phyloP scores from a whole-genome alignment of 192 early-diverging fungal species.

The Rhizoclosmatium globosum region DNA sequence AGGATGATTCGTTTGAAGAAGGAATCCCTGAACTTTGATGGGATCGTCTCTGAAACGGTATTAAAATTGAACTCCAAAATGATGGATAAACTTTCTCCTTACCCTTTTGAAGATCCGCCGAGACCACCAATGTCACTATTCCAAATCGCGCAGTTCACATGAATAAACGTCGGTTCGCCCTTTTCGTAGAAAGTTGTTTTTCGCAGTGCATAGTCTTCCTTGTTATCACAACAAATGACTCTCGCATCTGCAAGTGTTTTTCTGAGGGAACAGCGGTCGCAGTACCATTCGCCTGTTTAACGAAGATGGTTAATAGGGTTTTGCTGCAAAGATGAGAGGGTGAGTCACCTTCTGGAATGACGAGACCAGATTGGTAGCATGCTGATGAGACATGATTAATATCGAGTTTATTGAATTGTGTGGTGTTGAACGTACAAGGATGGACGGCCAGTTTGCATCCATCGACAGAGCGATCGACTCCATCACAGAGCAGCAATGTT shows the following conservation, averaged over 20 bases:
- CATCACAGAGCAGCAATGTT: constrained; percentile 24
- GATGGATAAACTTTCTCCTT: too few species aligned
- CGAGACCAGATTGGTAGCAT: constrained; percentile 10
- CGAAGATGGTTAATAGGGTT: too few species aligned
- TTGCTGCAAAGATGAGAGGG: too few species aligned
- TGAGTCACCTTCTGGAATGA: constrained; percentile 13
- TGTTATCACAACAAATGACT: constrained; percentile 9
- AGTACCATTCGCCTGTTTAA: constrained; percentile 7
- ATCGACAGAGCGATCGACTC: background rate
- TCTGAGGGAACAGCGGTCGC: background rate
- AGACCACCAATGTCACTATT: background rate
- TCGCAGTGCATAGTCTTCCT: background rate
- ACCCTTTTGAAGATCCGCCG: too few species aligned
- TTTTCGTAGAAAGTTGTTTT: constrained; percentile 1
- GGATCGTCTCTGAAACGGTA: constrained; percentile 12
- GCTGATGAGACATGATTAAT: background rate
- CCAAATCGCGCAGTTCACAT: constrained; percentile 28
- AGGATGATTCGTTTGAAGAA: constrained; percentile 5
- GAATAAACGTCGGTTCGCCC: background rate
- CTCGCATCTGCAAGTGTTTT: background rate
- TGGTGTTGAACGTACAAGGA: background rate
- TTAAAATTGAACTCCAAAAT: too few species aligned
- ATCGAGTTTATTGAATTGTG: background rate
- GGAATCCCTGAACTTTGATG: constrained; percentile 7
- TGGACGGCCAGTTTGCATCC: constrained; percentile 21